Conservation (phyloP, 2,329 filamentous ascomycete species). For the Pseudocercospora macadamiae region DNA sequence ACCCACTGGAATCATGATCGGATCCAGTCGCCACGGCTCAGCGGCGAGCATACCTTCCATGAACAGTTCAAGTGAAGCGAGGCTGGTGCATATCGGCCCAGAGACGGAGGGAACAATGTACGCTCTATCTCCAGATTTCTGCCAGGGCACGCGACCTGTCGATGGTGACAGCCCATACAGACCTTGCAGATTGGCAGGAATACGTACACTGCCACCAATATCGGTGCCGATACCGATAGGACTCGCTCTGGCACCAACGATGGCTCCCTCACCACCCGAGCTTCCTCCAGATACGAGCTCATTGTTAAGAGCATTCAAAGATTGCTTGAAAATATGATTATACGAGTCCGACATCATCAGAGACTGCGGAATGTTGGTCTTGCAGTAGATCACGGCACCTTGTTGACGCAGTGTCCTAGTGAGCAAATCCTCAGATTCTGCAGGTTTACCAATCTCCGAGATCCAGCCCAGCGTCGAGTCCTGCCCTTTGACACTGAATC, state of each 20-base stretch:
- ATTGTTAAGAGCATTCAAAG: conserved; percentile 65
- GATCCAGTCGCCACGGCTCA: conserved; percentile 48
- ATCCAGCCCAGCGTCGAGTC: conserved; percentile 16
- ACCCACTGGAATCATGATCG: conserved; percentile 41
- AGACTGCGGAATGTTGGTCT: conserved; percentile 61
- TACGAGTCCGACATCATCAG: conserved; percentile 34
- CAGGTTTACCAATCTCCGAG: conserved; percentile 4
- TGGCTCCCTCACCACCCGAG: conserved; percentile 66
- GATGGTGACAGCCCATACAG: conserved; percentile 30
- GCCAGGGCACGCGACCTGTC: conserved; percentile 18
- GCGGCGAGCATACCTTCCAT: conserved; percentile 25
- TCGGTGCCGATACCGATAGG: conserved; percentile 66
- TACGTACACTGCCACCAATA: conserved; percentile 66
- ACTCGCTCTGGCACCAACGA: conserved; percentile 61
- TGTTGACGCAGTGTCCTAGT: conserved; percentile 47
- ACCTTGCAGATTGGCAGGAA: conserved; percentile 76
- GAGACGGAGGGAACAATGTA: conserved; percentile 20
- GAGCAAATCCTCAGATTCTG: conserved; percentile 29
- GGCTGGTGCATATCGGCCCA: conserved; percentile 32
- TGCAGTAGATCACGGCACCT: conserved; percentile 56
- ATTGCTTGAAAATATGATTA: conserved; percentile 46
- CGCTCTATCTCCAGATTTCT: conserved; percentile 5
- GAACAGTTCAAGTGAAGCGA: conserved; percentile 29
- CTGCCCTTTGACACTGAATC: conserved; percentile 13
- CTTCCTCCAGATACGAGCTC: conserved; percentile 65